phyloP scores from a whole-genome alignment of 805 yeast genomes.

The Candida nanaspora region DNA sequence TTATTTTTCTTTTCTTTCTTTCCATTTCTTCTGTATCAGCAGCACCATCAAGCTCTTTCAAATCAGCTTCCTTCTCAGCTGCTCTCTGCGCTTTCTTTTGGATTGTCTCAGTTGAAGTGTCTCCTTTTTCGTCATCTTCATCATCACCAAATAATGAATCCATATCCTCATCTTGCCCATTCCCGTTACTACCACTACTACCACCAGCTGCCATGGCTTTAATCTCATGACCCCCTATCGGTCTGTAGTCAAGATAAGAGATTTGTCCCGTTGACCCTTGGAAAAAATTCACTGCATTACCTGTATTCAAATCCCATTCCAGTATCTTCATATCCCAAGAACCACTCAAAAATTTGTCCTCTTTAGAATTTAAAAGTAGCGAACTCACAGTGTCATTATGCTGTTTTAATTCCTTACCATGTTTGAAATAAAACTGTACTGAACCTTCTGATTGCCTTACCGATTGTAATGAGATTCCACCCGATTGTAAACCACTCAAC shows the following conservation, averaged over 20 bases:
- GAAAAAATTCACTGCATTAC: constrained; percentile 43
- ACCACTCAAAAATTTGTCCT: constrained; percentile 67
- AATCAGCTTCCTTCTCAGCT: constrained; percentile 15
- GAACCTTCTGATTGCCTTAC: constrained; percentile 77
- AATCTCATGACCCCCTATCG: constrained; percentile 39
- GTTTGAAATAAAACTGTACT: constrained; percentile 63
- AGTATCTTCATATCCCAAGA: constrained; percentile 82
- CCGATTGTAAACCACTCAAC: constrained; percentile 70
- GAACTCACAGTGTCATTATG: constrained; percentile 76
- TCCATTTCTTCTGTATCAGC: neutral
- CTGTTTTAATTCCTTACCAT: constrained; percentile 24
- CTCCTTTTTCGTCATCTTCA: constrained; percentile 34
- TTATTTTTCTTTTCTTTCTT: constrained; percentile 6
- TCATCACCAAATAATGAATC: constrained; percentile 43
- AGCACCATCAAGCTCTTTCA: neutral
- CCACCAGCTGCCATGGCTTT: constrained; percentile 11
- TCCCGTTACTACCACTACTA: no score
- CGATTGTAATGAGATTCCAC: constrained; percentile 83
- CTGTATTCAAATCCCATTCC: constrained; percentile 83
- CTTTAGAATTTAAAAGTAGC: constrained; percentile 52
- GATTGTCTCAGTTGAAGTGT: constrained; percentile 3
- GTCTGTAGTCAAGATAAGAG: constrained; percentile 67
- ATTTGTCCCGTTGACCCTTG: constrained; percentile 68
- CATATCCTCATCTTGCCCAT: constrained; percentile 27
- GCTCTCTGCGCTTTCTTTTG: no score